Conservation (phyloP, 2,329 filamentous ascomycete species). For the Raffaelea arxii region DNA sequence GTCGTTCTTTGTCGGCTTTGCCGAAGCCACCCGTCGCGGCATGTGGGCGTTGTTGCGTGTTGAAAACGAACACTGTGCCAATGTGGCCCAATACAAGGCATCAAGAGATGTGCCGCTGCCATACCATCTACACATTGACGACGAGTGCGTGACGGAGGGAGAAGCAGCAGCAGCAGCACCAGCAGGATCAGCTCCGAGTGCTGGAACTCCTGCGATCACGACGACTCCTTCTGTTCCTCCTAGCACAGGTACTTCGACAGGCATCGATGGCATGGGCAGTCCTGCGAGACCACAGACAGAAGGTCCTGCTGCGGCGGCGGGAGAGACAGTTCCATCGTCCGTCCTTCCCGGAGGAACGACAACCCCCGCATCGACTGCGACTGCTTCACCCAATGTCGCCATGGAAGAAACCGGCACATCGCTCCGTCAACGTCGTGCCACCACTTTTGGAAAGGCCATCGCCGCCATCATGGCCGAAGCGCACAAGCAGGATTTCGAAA, state of each 20-base stretch:
- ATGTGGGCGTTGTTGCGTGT: constrained; percentile 91
- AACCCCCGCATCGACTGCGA: neutral
- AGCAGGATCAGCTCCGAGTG: no score
- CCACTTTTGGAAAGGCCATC: constrained; percentile 27
- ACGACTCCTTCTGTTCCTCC: no score
- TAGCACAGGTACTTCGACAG: neutral
- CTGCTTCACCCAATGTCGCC: no score
- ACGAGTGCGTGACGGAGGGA: no score
- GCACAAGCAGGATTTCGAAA: constrained; percentile 86
- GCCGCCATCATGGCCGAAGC: constrained; percentile 65
- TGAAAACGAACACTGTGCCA: constrained; percentile 94
- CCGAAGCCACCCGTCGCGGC: constrained; percentile 74
- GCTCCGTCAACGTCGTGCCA: constrained; percentile 20
- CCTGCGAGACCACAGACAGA: no score
- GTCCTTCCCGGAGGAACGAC: constrained; percentile 13
- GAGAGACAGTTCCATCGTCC: constrained; percentile 15
- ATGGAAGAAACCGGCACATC: no score
- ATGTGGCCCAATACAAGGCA: constrained; percentile 83
- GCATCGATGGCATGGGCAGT: neutral
- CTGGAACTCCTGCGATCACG: no score
- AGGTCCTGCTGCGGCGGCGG: neutral
- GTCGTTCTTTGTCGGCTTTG: constrained; percentile 68
- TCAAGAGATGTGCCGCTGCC: constrained; percentile 80
- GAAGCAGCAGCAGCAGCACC: no score
- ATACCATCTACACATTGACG: constrained; percentile 56